Conservation (phyloP, 1,139 yeast genomes). For the Waltiozyma sp. region DNA sequence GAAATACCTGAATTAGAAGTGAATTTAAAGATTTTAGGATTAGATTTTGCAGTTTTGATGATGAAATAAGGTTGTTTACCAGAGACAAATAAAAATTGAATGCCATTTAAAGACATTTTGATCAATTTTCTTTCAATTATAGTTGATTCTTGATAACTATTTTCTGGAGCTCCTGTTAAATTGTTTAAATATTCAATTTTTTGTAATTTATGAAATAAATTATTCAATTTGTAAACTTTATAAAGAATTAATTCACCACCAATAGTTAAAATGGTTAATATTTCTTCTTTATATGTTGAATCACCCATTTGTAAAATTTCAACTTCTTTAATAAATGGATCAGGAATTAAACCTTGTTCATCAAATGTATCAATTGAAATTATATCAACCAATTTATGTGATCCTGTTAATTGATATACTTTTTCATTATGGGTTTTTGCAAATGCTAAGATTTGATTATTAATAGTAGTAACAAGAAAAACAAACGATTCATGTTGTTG, state of each 20-base stretch:
- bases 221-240: constrained; percentile 38
- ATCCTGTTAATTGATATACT: constrained; percentile 52
- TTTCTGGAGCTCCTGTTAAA: constrained; percentile 67
- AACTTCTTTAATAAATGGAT: constrained; percentile 66
- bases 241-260: constrained; percentile 73
- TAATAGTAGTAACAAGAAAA: constrained; percentile 65
- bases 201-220: constrained; percentile 22
- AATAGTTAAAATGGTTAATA: constrained; percentile 59
- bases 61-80: constrained; percentile 68
- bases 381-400: constrained; percentile 45
- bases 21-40: constrained; percentile 60
- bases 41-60: constrained; percentile 50
- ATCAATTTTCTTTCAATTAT: constrained; percentile 59
- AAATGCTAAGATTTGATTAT: constrained; percentile 59
- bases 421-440: constrained; percentile 53
- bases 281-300: constrained; percentile 25
- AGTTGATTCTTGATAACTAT: constrained; percentile 61
- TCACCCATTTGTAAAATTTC: constrained; percentile 40
- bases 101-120: constrained; percentile 47
- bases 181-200: constrained; percentile 26
- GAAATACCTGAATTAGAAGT: constrained; percentile 55
- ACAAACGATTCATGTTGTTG: constrained; percentile 24
- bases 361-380: constrained; percentile 47
- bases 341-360: constrained; percentile 51
- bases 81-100: constrained; percentile 55